These are phyloP conservation scores for Neurospora sp. DNA, from an alignment of 2,329 filamentous ascomycete species.

Conservation along the genomic window DNA sequence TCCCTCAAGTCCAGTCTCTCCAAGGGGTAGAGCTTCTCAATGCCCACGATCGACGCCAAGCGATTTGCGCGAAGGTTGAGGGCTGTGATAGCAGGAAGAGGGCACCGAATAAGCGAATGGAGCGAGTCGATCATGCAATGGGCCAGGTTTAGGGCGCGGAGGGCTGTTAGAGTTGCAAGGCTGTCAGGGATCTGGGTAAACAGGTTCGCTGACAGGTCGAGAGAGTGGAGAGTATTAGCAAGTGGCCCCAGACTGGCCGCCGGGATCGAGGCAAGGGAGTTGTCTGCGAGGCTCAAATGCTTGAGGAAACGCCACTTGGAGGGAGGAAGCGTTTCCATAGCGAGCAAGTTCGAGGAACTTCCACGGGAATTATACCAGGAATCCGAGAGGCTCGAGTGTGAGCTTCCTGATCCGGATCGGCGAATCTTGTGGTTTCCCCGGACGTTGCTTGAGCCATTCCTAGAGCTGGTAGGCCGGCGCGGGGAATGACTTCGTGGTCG, in stretches of 20 bases:
- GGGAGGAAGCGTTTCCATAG: conserved; percentile 61
- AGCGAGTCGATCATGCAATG: conserved; percentile 97
- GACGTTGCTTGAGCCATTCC: conserved; percentile 58
- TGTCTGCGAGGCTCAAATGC: conserved; percentile 86
- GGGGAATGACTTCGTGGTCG: conserved; percentile 74
- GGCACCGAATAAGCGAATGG: conserved; percentile 74
- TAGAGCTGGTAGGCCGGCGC: conserved; percentile 63
- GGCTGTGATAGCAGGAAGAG: conserved; percentile 85
- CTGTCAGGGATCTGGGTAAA: conserved; percentile 94
- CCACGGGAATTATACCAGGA: conserved; percentile 56
- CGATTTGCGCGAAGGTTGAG: conserved; percentile 87
- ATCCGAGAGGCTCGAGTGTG: conserved; percentile 67
- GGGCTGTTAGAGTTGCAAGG: conserved; percentile 70
- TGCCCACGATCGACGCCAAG: conserved; percentile 74
- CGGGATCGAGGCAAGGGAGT: conserved; percentile 73
- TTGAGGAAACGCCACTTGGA: conserved; percentile 93
- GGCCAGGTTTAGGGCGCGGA: conserved; percentile 88
- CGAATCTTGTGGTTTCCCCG: conserved; percentile 66
- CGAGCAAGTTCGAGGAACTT: conserved; percentile 70
- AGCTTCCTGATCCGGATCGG: conserved; percentile 86
- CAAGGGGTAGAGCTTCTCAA: conserved; percentile 79
- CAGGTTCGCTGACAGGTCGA: conserved; percentile 87
- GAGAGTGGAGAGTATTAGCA: conserved; percentile 77
- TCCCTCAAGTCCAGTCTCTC: conserved; percentile 87
- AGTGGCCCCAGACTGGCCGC: conserved; percentile 69